Base-by-base conservation (phyloP, 495 filamentous ascomycete species). In the Penicillium paxilli region DNA sequence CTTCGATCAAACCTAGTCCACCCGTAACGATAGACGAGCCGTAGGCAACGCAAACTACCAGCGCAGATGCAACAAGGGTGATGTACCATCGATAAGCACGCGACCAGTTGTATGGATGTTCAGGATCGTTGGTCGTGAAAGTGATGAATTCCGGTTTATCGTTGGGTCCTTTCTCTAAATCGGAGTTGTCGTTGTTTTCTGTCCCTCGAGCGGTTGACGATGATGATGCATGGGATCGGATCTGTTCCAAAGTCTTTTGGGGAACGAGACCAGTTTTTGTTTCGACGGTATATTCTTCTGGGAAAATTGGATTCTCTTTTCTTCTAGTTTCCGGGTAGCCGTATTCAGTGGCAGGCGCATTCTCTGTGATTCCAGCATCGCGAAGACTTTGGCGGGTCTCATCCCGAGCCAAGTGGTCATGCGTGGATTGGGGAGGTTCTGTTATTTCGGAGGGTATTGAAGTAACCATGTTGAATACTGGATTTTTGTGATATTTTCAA, bases 11-110 rank as follows among this genome's bases (percentile, higher is more conserved):
- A 3, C 58, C 69, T 19, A 90, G 67, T 41, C 86, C 88, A 7
- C 88, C 75, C 0, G 87, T 91, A 75, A 81, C 38, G 75, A 85
- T 48, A 63, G 82, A 48, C 68, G 75, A 32, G 80, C 86, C 24
- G 79, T 86, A 63, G 84, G 84, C 64, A 24, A 71, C 54, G 33
- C 62, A 67, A 82, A 81, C 20, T 76, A 72, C 87, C 55, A 85
- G 80, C 2, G 68, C 60, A 0, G 82, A 80, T 16, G 73, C 73
- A 24, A 82, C 69, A 12, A 76, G 49, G 0, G 83, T 86, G 11
- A 82, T 78, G 11, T 76, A 73, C 86, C 86, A 89, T 62, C 85
- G 85, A 24, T 74, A 70, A 9, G 24, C 10, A 0, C 60, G 62
- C 0, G 72, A 63, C 82, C 82, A 85, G 48, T 84, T 80, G 37